Conservation (phyloP, 225 moss, liverwort and hornwort genomes). For the Anthoceros angustus region DNA sequence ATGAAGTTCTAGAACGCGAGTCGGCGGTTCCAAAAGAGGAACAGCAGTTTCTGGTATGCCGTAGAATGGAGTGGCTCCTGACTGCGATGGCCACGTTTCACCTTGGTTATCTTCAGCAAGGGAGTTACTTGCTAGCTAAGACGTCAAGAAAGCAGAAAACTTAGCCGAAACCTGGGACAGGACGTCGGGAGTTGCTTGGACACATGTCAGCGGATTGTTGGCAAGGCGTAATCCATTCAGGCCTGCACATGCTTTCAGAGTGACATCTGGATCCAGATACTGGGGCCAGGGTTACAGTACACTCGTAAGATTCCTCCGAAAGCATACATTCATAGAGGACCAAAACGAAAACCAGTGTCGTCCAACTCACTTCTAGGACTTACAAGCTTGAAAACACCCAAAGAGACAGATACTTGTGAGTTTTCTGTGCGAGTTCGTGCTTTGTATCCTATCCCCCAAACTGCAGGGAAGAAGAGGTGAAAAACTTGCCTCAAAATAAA, state of each 20-base stretch:
- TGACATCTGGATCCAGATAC: constrained; percentile 61
- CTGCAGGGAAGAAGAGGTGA: neutral
- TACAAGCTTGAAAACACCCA: neutral
- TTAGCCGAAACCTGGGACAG: constrained; percentile 20
- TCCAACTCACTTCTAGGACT: neutral
- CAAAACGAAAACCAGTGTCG: neutral
- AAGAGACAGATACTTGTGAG: neutral
- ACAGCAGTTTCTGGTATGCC: constrained; percentile 45
- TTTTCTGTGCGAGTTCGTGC: neutral
- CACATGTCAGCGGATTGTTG: constrained; percentile 33
- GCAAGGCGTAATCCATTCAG: constrained; percentile 75
- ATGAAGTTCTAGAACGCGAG: constrained; percentile 43
- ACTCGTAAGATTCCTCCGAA: neutral
- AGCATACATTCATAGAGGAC: neutral
- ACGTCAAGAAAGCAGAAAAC: neutral
- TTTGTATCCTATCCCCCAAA: neutral
- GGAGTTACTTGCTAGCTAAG: neutral
- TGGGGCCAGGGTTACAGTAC: constrained; percentile 13
- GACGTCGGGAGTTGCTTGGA: constrained; percentile 48
- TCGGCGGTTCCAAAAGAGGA: constrained; percentile 44
- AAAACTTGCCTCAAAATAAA: constrained; percentile 53
- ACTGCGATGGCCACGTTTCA: constrained; percentile 17
- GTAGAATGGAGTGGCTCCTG: constrained; percentile 32
- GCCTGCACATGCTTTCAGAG: constrained; percentile 52
- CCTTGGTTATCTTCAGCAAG: neutral